phyloP scores from a whole-genome alignment of 2,329 filamentous ascomycete genomes.

The Chaetomiaceae sp. region DNA sequence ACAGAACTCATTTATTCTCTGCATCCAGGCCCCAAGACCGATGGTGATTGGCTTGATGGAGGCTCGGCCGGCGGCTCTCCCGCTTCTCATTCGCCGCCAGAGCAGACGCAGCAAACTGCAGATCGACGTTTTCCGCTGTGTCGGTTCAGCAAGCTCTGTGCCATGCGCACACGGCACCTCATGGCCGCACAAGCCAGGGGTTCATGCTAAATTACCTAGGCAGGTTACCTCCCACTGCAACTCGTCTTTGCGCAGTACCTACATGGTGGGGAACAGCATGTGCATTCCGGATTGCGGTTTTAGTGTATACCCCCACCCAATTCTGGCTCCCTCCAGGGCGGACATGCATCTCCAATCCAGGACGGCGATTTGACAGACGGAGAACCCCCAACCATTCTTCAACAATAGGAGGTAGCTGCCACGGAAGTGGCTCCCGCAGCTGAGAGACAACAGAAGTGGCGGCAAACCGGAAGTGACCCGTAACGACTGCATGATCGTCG shows the following conservation, averaged over 20 bases:
- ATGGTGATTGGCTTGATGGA: constrained; percentile 3
- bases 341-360: no score
- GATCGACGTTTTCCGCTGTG: constrained; percentile 14
- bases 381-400: no score
- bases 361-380: no score
- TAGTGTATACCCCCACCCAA: no score
- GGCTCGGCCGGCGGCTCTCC: constrained; percentile 1
- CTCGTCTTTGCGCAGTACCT: no score
- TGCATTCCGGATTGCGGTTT: no score
- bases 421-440: not conserved
- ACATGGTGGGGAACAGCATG: no score
- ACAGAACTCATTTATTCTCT: not conserved
- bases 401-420: not conserved
- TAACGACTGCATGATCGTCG: constrained; percentile 9
- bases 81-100: constrained; percentile 4
- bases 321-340: no score
- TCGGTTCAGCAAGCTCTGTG: constrained; percentile 6
- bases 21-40: not conserved
- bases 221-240: not conserved
- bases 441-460: constrained; percentile 4
- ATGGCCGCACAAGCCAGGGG: constrained; percentile 13
- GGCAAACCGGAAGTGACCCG: constrained; percentile 10
- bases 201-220: not conserved
- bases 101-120: constrained; percentile 7
- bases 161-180: not conserved